A percentile compares a stretch with the other conserved stretches of the same genome.
These are phyloP conservation scores for Phlebopus sp. DNA, from an alignment of 1,284 basidiomycete genomes.

Conservation along the genomic window DNA sequence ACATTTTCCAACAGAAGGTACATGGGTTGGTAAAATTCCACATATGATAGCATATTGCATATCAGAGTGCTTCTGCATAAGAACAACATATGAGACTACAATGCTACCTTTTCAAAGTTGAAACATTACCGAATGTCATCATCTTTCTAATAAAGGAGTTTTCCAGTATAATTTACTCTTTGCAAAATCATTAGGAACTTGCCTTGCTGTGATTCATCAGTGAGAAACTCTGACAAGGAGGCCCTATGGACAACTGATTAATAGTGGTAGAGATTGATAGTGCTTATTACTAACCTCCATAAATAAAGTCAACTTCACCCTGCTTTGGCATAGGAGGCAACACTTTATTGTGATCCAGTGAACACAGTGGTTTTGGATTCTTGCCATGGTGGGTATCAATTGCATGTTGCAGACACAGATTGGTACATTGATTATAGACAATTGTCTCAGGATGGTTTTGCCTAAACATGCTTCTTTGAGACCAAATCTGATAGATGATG, in stretches of 20 bases:
- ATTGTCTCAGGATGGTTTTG: slow-evolving; percentile 52
- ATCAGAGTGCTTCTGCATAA: slow-evolving; percentile 53
- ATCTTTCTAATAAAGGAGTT: slow-evolving; percentile 38
- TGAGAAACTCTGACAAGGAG: slow-evolving; percentile 71
- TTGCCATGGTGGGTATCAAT: slow-evolving; percentile 45
- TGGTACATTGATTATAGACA: slow-evolving; percentile 65
- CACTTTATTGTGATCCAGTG: slow-evolving; percentile 34
- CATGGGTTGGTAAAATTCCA: slow-evolving; percentile 62
- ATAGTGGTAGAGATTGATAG: slow-evolving; percentile 1
- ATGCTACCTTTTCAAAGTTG: neutral
- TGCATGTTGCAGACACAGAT: slow-evolving; percentile 55
- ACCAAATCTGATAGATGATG: neutral
- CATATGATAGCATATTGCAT: slow-evolving; percentile 69
- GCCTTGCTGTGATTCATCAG: slow-evolving; percentile 58
- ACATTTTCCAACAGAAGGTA: slow-evolving; percentile 75
- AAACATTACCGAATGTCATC: slow-evolving; percentile 53
- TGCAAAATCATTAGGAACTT: slow-evolving; percentile 16
- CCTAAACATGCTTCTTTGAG: slow-evolving; percentile 34
- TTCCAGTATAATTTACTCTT: neutral
- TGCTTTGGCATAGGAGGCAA: slow-evolving; percentile 52
- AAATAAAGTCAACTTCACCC: slow-evolving; percentile 67
- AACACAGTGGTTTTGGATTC: slow-evolving; percentile 35
- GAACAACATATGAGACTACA: slow-evolving; percentile 1
- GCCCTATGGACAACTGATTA: slow-evolving; percentile 40
- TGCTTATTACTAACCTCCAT: slow-evolving; percentile 49